A percentile compares a stretch with the other conserved stretches of the same genome.
Conservation (phyloP, 2,329 filamentous ascomycete species). For the Sclerotinia nivalis region DNA sequence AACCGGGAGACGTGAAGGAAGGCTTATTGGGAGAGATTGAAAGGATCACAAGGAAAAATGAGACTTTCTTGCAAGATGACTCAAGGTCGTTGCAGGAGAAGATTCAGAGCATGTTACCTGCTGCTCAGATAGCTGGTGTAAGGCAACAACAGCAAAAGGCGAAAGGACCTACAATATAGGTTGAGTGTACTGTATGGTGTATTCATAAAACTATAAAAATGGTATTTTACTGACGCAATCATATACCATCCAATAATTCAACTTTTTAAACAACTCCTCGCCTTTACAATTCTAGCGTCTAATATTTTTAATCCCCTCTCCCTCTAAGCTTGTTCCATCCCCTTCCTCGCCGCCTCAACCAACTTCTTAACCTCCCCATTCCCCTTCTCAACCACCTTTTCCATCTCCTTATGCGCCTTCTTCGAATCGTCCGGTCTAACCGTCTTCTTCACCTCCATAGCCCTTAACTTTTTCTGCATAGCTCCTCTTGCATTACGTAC, state of each 20-base stretch:
- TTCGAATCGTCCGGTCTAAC: conserved; percentile 44
- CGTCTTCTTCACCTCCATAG: conserved; percentile 41
- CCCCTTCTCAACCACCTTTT: conserved; percentile 43
- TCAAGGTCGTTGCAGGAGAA: conserved; percentile 37
- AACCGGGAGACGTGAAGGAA: conserved; percentile 26
- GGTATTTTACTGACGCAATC: conserved; percentile 30
- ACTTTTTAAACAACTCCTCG: conserved; percentile 2
- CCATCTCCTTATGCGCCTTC: conserved; percentile 45
- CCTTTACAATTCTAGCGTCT: not conserved
- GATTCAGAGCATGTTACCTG: conserved; percentile 35
- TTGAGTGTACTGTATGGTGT: conserved; percentile 19
- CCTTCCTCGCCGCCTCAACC: conserved; percentile 43
- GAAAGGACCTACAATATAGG: conserved; percentile 12
- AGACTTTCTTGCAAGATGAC: conserved; percentile 40
- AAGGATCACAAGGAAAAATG: conserved; percentile 36
- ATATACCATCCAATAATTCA: conserved; percentile 16
- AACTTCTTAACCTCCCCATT: conserved; percentile 41
- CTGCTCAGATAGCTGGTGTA: conserved; percentile 9
- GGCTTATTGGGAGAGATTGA: conserved; percentile 32
- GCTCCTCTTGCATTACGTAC: conserved; percentile 41
- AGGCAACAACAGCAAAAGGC: conserved; percentile 9
- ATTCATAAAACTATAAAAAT: conserved; percentile 17
- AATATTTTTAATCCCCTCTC: not conserved
- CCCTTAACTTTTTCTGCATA: conserved; percentile 43
- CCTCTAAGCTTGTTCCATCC: conserved; percentile 38